These are phyloP conservation scores for Candida gorgasii DNA, from an alignment of 805 yeast genomes.

Conservation along the genomic window DNA sequence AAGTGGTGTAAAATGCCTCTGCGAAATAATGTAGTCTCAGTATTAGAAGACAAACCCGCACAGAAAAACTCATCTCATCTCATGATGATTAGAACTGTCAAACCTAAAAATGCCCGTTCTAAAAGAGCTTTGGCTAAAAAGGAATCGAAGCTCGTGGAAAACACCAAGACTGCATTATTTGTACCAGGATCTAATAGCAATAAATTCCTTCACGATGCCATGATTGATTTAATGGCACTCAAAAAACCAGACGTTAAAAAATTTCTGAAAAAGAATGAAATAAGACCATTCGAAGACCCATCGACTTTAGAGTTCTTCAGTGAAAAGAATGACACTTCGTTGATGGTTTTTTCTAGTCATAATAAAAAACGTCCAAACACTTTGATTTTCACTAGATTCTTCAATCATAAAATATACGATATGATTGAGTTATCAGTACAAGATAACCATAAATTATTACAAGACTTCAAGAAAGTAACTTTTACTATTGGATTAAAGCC, in stretches of 20 bases:
- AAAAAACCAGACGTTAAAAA: conserved; percentile 90
- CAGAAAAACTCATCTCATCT: conserved; percentile 10
- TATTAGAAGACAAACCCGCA: not conserved
- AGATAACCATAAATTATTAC: conserved; percentile 63
- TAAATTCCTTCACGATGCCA: conserved; percentile 80
- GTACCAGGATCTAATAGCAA: conserved; percentile 85
- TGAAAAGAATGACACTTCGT: conserved; percentile 90
- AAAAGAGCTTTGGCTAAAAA: conserved; percentile 90
- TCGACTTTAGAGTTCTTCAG: conserved; percentile 84
- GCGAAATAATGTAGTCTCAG: too few relatives aligned
- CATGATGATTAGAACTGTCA: conserved; percentile 42
- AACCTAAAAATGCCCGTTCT: conserved; percentile 93
- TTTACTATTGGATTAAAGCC: conserved; percentile 91
- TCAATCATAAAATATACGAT: conserved; percentile 86
- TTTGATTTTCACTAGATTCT: conserved; percentile 83
- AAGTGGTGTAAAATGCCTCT: too few relatives aligned
- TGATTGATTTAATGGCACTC: conserved; percentile 83
- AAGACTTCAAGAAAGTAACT: conserved; percentile 78
- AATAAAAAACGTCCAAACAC: conserved; percentile 94
- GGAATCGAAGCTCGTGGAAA: conserved; percentile 87
- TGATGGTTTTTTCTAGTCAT: conserved; percentile 74
- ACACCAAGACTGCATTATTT: conserved; percentile 85
- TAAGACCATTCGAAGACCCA: conserved; percentile 91
- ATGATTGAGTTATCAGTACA: conserved; percentile 86
- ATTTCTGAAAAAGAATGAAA: conserved; percentile 83